Evolutionary conservation across 768 basidiomycete species (phyloP), one percentile per base, ranked within the genome.

Genomic region (Mycena kentingensis): DNA sequence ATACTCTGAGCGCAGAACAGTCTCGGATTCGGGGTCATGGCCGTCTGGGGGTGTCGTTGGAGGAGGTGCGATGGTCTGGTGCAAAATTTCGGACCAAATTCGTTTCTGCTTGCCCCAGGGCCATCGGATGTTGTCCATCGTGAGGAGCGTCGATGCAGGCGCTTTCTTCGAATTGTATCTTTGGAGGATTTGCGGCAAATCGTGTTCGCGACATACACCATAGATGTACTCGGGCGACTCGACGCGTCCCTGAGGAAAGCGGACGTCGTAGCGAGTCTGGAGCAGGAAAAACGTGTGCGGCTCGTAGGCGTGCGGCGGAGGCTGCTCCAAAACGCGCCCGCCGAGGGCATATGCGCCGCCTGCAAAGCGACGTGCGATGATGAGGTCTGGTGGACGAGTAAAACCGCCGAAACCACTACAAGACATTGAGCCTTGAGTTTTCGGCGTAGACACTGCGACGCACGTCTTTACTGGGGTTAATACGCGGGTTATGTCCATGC

Each of bases 121-220:
- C 73, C 75, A 75, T 21, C 64, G 63, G 3, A 76, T 74, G 22
- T 72, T 73, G 51, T 72, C 73, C 69, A 76, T 73, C 37, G 55
- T 35, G 46, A 67, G 59, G 16, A 60, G 15, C 28, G 49, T 18
- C 3, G 51, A 52, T 6, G n/a, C 18, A 1, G 63, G 58, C 2
- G 65, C 58, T 3, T 26, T 24, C 1, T 7, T 19, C 25, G 70
- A 67, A 57, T 77, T 76, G 60, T 69, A 69, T 5, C 46, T 39
- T 18, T 55, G 39, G 12, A 75, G 52, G 18, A 72, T 49, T 25
- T 51, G 58, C 6, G 65, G 61, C 8, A 72, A 65, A 47, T 72
- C 67, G 45, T 49, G 51, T 49, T 69, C 68, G 19, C 65, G 63
- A 54, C 73, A 75, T 1, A 72, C 60, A 13, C 69, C 72, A 34